Evolutionary conservation across 208 protist species (phyloP), one percentile per base, ranked within the genome.

Genomic region (Perkinsela sp.): DNA sequence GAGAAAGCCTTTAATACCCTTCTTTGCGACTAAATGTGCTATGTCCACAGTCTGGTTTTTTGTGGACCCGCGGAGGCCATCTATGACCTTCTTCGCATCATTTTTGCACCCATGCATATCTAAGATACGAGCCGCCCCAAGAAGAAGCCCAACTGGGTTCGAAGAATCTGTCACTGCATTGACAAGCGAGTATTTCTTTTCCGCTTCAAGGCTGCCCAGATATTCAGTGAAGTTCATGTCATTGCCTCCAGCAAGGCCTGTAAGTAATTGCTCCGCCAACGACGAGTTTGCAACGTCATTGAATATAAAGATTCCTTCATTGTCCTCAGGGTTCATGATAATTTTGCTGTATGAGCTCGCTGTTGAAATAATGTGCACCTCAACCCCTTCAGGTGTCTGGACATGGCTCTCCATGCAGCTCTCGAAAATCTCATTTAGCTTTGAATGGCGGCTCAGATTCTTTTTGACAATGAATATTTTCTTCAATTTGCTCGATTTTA

Each of bases 381-480:
- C 40, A 57, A 57, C 40, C 6, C 22, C 22, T n/a, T 57, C 40
- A 57, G 6, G 40, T n/a, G 6, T 57, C 13, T 57, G 40, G 22
- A 57, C 22, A 22, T n/a, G 22, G 13, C 22, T 57, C 22, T 57
- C 40, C 40, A 57, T 57, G 22, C 13, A 57, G 22, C 40, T n/a
- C 22, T 57, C 40, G 40, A 57, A 57, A 57, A 57, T 6, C 40
- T 22, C 13, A 57, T 57, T 57, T 22, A 57, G 22, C 6, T 57
- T 57, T 6, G 6, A 6, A 22, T n/a, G 6, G 40, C 40, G 40
- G 13, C 13, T 57, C 6, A 57, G 40, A 6, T 6, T 57, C 22
- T 57, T 57, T 57, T 57, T 57, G 40, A 57, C 40, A 57, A 57
- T 57, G 22, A 57, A 57, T 6, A 57, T 57, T 22, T 57, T 57